These are phyloP conservation scores for Brachypodium distachyon DNA, from an alignment of 202 grass and related monocot genomes.

Conservation along the genomic window DNA sequence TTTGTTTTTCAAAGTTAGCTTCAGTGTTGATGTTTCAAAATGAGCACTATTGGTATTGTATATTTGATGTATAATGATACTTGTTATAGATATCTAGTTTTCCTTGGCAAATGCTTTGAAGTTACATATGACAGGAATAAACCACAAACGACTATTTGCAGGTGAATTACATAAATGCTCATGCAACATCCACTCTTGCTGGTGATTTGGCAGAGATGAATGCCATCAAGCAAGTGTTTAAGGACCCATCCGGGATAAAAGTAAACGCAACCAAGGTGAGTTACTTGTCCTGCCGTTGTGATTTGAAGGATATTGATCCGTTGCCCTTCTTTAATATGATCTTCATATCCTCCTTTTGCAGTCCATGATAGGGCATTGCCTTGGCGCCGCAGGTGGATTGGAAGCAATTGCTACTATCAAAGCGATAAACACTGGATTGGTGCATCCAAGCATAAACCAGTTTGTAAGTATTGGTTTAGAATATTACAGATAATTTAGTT, in stretches of 20 bases:
- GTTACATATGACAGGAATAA: neutral
- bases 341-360: slow-evolving; percentile 26
- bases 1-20: too few species aligned
- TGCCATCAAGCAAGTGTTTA: slow-evolving; percentile 90
- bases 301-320: neutral
- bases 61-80: neutral
- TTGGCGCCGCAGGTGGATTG: slow-evolving; percentile 82
- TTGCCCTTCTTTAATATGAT: slow-evolving; percentile 15
- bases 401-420: slow-evolving; percentile 91
- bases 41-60: neutral
- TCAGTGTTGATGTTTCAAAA: neutral
- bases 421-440: slow-evolving; percentile 91
- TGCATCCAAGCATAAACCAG: slow-evolving; percentile 97
- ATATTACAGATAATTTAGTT: neutral
- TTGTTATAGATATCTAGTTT: slow-evolving; percentile 1
- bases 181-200: slow-evolving; percentile 91
- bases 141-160: slow-evolving; percentile 17
- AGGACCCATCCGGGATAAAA: slow-evolving; percentile 72
- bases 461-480: slow-evolving; percentile 60
- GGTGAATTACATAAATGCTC: slow-evolving; percentile 96
- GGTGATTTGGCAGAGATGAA: slow-evolving; percentile 94
- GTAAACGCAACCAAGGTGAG: slow-evolving; percentile 95
- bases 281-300: neutral
- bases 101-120: slow-evolving; percentile 1
- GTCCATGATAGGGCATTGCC: slow-evolving; percentile 98